Base-by-base conservation (phyloP, 495 filamentous ascomycete genomes). In the Immersiella caudata region DNA sequence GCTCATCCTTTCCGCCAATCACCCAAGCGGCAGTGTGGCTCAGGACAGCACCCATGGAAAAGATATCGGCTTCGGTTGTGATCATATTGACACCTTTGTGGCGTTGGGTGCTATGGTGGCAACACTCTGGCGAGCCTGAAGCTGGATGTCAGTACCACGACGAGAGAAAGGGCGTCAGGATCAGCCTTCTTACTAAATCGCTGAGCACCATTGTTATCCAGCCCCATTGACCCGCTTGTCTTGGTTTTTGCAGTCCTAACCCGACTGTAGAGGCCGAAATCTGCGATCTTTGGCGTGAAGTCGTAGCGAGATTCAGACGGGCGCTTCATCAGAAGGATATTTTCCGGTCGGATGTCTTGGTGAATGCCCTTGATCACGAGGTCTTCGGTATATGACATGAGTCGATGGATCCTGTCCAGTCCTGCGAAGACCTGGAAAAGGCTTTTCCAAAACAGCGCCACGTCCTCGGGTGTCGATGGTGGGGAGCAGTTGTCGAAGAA, bases 11-110 rank as follows among this genome's bases (percentile, higher is more conserved):
- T 0, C 78, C 81, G 12, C 75, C 66, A 1, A 69, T 73, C 4
- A 80, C 68, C 82, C 81, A 85, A 14, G 77, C 74, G 8, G 74
- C 74, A 40, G 73, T 79, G 68, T 83, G 80, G 55, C 81, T 84
- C 21, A 76, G 73, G n/a, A 84, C 72, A 65, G 80, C 80, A 1
- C 80, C 81, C 11, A 83, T 69, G 0, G 81, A 80, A 77, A 81
- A 85, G 9, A 84, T 79, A 64, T 84, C 83, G 36, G 78, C 73
- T 22, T 20, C 71, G 22, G 66, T 75, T 69, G 55, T 62, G 54
- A 72, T 78, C 71, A 33, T 60, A 25, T 73, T 78, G 54, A 62
- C 71, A 71, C 57, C 68, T 71, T 68, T 83, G 75, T 40, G 79
- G 74, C 35, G 81, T 72, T 65, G 72, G 73, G 78, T 61, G 7